Conservation (phyloP, 352 stramenopile species). For the Pythium dissotocum region DNA sequence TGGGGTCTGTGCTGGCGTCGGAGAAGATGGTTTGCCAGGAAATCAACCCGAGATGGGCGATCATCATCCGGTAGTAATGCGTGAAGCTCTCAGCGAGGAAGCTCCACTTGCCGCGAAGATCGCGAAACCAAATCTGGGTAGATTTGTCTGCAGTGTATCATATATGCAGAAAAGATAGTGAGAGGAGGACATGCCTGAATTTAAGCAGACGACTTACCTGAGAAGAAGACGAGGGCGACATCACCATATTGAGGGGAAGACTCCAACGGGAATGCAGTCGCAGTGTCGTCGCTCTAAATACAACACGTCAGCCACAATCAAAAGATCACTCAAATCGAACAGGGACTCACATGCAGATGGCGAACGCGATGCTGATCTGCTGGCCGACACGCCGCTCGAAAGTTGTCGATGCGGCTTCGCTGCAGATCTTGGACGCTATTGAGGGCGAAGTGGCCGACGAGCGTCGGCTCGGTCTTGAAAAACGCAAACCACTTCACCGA, state of each 20-base stretch:
- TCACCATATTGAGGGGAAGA: constrained; percentile 59
- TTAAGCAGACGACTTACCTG: constrained; percentile 2
- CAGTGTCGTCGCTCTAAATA: constrained; percentile 25
- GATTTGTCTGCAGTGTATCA: constrained; percentile 12
- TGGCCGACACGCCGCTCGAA: constrained; percentile 38
- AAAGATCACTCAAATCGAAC: neutral
- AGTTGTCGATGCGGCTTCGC: constrained; percentile 37
- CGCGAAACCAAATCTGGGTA: constrained; percentile 67
- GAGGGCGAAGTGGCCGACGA: constrained; percentile 68
- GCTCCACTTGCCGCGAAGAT: constrained; percentile 59
- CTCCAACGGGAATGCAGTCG: constrained; percentile 54
- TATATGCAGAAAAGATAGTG: neutral
- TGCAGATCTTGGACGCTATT: constrained; percentile 67
- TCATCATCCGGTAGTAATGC: constrained; percentile 85
- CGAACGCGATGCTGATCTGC: constrained; percentile 41
- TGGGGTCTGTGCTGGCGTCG: constrained; percentile 53
- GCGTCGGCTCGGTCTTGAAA: constrained; percentile 43
- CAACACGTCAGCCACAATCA: neutral
- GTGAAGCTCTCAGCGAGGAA: constrained; percentile 70
- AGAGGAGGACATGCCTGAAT: neutral
- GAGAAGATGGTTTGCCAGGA: constrained; percentile 79
- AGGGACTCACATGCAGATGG: constrained; percentile 20
- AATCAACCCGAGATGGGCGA: constrained; percentile 72
- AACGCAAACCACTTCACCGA: constrained; percentile 70
- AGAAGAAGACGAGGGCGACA: constrained; percentile 44